Percentiles rank a stretch among this genome's conserved stretches.
phyloP scores from a whole-genome alignment of 768 basidiomycete genomes.

The Pleurotus giganteus region DNA sequence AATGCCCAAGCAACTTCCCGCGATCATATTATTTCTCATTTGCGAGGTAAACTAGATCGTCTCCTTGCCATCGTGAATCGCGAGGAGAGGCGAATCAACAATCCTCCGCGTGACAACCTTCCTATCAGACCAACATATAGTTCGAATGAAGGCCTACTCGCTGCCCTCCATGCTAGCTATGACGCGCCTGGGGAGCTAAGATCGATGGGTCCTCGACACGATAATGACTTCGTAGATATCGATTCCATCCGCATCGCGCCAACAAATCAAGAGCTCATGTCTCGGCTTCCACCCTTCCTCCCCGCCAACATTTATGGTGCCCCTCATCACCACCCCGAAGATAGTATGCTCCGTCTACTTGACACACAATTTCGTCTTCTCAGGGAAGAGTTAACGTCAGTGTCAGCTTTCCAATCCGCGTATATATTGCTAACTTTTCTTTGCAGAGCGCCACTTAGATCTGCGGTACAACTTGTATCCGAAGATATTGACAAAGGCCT shows the following conservation, averaged over 20 bases:
- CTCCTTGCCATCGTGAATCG: constrained; percentile 48
- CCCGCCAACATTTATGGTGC: constrained; percentile 60
- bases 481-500: constrained; percentile 36
- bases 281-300: constrained; percentile 47
- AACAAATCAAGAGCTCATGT: constrained; percentile 63
- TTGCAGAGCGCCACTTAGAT: constrained; percentile 50
- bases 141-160: constrained; percentile 30
- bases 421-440: constrained; percentile 1
- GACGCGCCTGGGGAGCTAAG: constrained; percentile 56
- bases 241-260: constrained; percentile 64
- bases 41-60: constrained; percentile 31
- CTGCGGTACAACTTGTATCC: constrained; percentile 45
- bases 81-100: constrained; percentile 35
- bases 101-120: constrained; percentile 6
- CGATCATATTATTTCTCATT: constrained; percentile 33
- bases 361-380: constrained; percentile 77
- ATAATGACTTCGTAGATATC: constrained; percentile 64
- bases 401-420: background rate
- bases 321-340: constrained; percentile 56
- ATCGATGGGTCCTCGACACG: constrained; percentile 54
- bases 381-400: constrained; percentile 69
- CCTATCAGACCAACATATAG: constrained; percentile 12
- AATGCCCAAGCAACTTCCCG: constrained; percentile 25
- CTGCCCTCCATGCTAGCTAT: constrained; percentile 39
- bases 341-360: constrained; percentile 62